A percentile compares a stretch with the other conserved stretches of the same genome.
Evolutionary conservation across 2,329 filamentous ascomycete genomes (phyloP).

Genomic region (Penicillium palitans): DNA sequence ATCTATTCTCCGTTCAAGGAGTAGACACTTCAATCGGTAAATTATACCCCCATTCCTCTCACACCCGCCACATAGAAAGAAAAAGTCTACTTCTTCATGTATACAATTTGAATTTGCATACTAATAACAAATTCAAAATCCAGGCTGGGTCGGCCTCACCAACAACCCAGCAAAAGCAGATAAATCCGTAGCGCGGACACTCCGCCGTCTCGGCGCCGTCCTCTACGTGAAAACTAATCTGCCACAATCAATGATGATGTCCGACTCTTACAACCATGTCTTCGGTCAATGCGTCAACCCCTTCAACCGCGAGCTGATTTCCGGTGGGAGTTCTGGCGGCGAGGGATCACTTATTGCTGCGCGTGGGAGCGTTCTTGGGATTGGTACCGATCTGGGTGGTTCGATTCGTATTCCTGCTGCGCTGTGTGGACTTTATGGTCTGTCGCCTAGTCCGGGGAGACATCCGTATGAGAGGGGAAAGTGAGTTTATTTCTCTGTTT

Average conservation of each 20-base stretch:
- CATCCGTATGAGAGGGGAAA: constrained; percentile 39
- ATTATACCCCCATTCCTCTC: too few species aligned
- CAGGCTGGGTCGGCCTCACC: constrained; percentile 28
- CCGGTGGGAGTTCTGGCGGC: constrained; percentile 57
- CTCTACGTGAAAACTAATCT: constrained; percentile 30
- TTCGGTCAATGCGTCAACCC: constrained; percentile 58
- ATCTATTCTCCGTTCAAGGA: constrained; percentile 29
- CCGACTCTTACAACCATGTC: constrained; percentile 41
- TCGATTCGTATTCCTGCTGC: constrained; percentile 57
- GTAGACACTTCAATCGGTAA: constrained; percentile 29
- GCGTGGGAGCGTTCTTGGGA: constrained; percentile 52
- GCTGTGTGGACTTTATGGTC: constrained; percentile 56
- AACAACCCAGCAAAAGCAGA: constrained; percentile 21
- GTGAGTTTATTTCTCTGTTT: constrained; percentile 28
- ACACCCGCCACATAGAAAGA: too few species aligned
- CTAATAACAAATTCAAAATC: background rate
- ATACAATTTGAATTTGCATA: too few species aligned
- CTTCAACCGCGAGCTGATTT: constrained; percentile 51
- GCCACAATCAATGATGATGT: constrained; percentile 31
- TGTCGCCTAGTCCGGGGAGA: constrained; percentile 42
- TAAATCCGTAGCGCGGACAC: constrained; percentile 26
- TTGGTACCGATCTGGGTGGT: constrained; percentile 57
- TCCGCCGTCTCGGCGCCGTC: constrained; percentile 25
- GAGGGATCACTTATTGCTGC: constrained; percentile 55
- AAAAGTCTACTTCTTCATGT: too few species aligned